phyloP scores from a whole-genome alignment of 306 rosid species.

The Rubus idaeus region DNA sequence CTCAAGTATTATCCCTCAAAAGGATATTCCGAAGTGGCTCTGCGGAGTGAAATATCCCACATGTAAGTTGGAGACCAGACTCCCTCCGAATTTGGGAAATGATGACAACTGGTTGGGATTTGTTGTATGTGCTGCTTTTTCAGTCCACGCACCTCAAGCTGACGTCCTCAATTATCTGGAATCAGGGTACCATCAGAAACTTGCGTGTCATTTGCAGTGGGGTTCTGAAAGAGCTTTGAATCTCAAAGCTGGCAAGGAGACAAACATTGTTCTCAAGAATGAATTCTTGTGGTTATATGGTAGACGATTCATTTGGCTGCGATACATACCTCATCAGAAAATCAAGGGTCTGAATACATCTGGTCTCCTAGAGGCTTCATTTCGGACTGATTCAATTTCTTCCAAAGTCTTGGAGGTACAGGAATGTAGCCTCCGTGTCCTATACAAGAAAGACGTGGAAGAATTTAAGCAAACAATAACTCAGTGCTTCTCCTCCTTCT shows the following conservation, averaged over 20 bases:
- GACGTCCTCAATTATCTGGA: background rate
- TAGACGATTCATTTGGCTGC: conserved; percentile 9
- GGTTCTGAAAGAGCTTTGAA: too few species aligned
- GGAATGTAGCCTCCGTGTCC: background rate
- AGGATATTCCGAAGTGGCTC: background rate
- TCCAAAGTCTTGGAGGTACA: background rate
- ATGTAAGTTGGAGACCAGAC: too few species aligned
- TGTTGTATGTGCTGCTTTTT: conserved; percentile 11
- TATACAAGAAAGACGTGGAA: background rate
- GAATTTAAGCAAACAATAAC: background rate
- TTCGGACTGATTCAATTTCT: background rate
- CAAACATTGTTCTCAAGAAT: background rate
- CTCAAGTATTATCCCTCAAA: background rate
- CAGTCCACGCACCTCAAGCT: background rate
- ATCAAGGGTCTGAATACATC: too few species aligned
- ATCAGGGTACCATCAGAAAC: background rate
- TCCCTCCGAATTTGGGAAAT: conserved; percentile 1
- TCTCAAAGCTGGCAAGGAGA: too few species aligned
- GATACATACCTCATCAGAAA: background rate
- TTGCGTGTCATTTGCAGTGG: conserved; percentile 1
- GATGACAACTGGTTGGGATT: conserved; percentile 19
- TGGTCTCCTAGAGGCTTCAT: too few species aligned
- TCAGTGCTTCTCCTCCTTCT: background rate
- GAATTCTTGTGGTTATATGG: background rate
- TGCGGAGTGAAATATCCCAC: too few species aligned